Base-by-base conservation (phyloP, 768 basidiomycete species). In the Filobasidium floriforme region DNA sequence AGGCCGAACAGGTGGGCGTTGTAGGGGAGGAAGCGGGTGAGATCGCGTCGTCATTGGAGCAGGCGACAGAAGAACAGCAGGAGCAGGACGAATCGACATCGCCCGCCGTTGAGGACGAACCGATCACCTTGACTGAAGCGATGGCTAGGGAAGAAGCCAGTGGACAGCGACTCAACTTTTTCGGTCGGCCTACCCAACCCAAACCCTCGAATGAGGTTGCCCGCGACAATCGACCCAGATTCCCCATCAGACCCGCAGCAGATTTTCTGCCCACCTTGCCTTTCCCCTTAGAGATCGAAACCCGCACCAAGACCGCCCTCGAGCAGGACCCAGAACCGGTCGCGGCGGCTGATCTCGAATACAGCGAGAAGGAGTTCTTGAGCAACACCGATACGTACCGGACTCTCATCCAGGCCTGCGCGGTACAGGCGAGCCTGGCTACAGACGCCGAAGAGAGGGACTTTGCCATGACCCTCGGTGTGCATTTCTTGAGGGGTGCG, bases 81-180 rank as follows among this genome's bases (percentile, higher is more conserved):
- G 19, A 44, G n/a, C 28, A 61, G n/a, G 59, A 66, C 15, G 65
- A 18, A 26, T 14, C 18, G 32, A 57, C 5, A 6, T 3, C 5
- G 26, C 12, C 40, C 51, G 60, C n/a, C n/a, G n/a, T n/a, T n/a
- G 65, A 66, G 41, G 65, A 60, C 29, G 65, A 66, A 54, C 65
- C 65, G 37, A 22, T 66, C 43, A 66, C 60, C 29, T 52, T 66
- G 18, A 41, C 60, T 5, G 65, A 61, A 51, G 65, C 65, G 59
- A 40, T 66, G 22, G 40, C 57, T 18, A 37, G 46, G 29, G 65
- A 66, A 37, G 60, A 66, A 32, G 22, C 12, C 1, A 61, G 60
- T 22, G 60, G 65, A 0, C 59, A 49, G 40, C 46, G 51, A 7
- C 29, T 66, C 28, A 29, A 43, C 15, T 66, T 66, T 55, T 66